Percentiles rank a stretch among this genome's conserved stretches.
phyloP scores from a whole-genome alignment of 2,329 filamentous ascomycete species.

The Xylaria polymorpha region DNA sequence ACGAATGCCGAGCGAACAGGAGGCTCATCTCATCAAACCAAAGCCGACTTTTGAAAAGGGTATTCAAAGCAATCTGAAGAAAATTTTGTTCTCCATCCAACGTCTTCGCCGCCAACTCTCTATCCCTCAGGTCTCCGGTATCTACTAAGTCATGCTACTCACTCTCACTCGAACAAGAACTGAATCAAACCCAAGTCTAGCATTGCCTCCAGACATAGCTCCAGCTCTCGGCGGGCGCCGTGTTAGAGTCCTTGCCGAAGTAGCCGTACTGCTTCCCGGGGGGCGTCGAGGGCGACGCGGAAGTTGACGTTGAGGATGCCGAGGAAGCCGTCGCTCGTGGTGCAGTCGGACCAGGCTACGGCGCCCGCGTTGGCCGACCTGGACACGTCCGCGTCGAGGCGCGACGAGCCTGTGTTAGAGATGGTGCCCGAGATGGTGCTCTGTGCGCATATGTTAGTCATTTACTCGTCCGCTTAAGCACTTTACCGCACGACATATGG shows the following conservation, averaged over 20 bases:
- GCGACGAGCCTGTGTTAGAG: slow-evolving; percentile 43
- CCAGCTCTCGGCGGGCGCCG: slow-evolving; percentile 50
- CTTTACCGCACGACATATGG: background rate
- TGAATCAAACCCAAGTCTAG: slow-evolving; percentile 36
- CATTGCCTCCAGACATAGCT: slow-evolving; percentile 54
- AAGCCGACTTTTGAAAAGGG: slow-evolving; percentile 12
- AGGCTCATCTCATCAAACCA: slow-evolving; percentile 1
- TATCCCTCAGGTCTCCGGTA: too few species aligned
- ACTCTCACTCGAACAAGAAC: background rate
- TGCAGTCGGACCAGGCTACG: slow-evolving; percentile 54
- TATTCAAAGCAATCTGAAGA: slow-evolving; percentile 8
- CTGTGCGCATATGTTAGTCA: slow-evolving; percentile 39
- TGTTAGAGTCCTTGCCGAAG: slow-evolving; percentile 51
- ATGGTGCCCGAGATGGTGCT: slow-evolving; percentile 47
- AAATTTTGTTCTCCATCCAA: slow-evolving; percentile 17
- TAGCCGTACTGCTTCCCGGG: slow-evolving; percentile 48
- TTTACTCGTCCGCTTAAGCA: background rate
- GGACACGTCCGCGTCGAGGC: slow-evolving; percentile 45
- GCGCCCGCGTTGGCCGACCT: slow-evolving; percentile 46
- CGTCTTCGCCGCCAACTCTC: background rate
- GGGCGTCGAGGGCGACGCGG: slow-evolving; percentile 52
- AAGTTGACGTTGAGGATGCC: slow-evolving; percentile 57
- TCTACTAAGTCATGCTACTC: background rate
- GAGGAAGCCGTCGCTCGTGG: slow-evolving; percentile 48
- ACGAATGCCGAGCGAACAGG: background rate